Evolutionary conservation across 2,329 filamentous ascomycete species (phyloP), one percentile per base, ranked within the genome.

Genomic region (Arthrocladium fulminans): DNA sequence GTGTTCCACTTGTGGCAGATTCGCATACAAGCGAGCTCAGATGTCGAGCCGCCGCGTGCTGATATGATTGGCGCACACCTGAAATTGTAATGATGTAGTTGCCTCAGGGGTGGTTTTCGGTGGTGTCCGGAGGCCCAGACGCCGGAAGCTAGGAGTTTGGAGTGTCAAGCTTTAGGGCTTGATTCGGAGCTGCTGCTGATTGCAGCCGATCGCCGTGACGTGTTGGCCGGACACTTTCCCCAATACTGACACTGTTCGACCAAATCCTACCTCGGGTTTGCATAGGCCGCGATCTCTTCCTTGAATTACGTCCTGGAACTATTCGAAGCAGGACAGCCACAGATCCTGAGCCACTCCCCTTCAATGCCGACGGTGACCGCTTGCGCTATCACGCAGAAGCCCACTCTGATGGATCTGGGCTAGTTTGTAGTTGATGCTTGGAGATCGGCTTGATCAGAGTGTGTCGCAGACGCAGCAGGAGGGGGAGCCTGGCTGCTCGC

Each of bases 401-500:
- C 13, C 7, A 7, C 27, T 29, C 27, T 29, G 7, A 7, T 29
- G 27, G 7, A 29, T 29, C 13, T 29, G 27, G 32, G 32, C 32
- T 35, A 35, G 17, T 9, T 35, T 35, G 32, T 15, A 25, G 20
- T 27, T 25, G 42, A 32, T n/a, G 13, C 5, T 22, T 47, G 30
- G 3, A 15, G n/a, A 12, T 47, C 24, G 22, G n/a, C 37, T 42
- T 32, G 32, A 15, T 35, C 20, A 25, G 27, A 15, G n/a, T 8
- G 13, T 34, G 37, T 25, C 6, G 24, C 13, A n/a, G 49, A 37
- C 45, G 32, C 65, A 30, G 62, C 48, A 34, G 61, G 47, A 4
- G 63, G 50, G 10, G 62, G 55, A 23, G 70, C 64, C 40, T 75
- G 68, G 51, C 67, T 75, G 27, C 85, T 83, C 2, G 88, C 88